Conservation (phyloP, 1,139 yeast species). For the Pichia sp. region DNA sequence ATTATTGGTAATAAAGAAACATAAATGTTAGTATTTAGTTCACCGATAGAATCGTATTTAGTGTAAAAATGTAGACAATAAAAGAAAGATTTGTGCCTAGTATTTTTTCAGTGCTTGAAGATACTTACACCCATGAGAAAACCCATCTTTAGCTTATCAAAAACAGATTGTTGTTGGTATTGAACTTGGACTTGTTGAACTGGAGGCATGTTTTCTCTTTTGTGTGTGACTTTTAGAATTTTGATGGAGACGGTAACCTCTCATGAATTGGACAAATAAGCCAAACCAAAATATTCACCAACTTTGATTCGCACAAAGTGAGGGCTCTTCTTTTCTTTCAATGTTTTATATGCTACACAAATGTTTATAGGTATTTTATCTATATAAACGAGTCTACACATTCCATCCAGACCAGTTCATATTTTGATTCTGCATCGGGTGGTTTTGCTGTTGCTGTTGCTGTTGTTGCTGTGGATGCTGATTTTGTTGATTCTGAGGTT, state of each 20-base stretch:
- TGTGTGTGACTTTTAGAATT: background rate
- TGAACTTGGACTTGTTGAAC: slow-evolving; percentile 68
- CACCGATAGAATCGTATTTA: background rate
- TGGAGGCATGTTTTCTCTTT: slow-evolving; percentile 60
- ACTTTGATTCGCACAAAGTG: background rate
- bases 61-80: background rate
- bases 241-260: background rate
- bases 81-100: background rate
- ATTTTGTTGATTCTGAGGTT: slow-evolving; percentile 9
- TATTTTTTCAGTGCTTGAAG: background rate
- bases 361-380: background rate
- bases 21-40: slow-evolving; percentile 5
- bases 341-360: background rate
- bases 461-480: slow-evolving; percentile 16
- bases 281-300: background rate
- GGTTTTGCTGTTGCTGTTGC: slow-evolving; percentile 11
- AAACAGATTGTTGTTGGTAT: slow-evolving; percentile 74
- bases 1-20: background rate
- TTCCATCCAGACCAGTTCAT: slow-evolving; percentile 12
- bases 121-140: slow-evolving; percentile 69
- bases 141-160: slow-evolving; percentile 97
- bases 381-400: background rate
- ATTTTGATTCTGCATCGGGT: background rate
- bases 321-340: background rate
- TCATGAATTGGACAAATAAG: background rate